Evolutionary conservation across 2,329 filamentous ascomycete genomes (phyloP), one percentile per base, ranked within the genome.

Genomic region (Anisogramma anomala): DNA sequence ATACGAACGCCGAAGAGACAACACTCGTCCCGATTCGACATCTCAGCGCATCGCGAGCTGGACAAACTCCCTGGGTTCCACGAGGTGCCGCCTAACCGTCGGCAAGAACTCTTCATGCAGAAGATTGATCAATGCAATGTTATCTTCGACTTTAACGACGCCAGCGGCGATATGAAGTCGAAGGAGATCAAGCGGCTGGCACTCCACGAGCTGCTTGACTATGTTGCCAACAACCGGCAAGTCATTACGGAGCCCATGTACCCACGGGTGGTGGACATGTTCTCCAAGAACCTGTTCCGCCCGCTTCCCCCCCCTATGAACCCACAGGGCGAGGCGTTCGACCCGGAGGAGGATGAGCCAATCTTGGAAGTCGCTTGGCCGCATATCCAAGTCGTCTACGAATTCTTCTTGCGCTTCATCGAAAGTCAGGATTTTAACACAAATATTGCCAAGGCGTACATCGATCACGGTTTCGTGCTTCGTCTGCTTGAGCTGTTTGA

Each of bases 341-440:
- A 98, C 58, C 91, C 91, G 1, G 91, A 98, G 63, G 91, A 98
- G 67, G 91, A 98, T 53, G 91, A 98, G 60, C 91, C 91, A 1
- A 91, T 98, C 25, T 71, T 98, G 43, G 91, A 98, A 67, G 91
- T 98, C 26, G 91, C 91, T 4, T 98, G 91, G 91, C 91, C 91
- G 6, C 91, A 98, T 60, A 98, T 98, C 46, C 91, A 98, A 65
- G 91, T 98, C 42, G 91, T 98, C 30, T 98, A 98, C 64, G 91
- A 98, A 63, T 98, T 98, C 71, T 98, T 98, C 71, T 71, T 98
- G 48, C 77, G 91, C 46, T 98, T 98, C 65, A 98, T 98, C 53
- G 91, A 98, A 63, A 96, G 91, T 63, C 91, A 95, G 61, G 91
- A 98, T 62, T 98, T 98, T 73, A 98, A 96, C 69, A 98, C 91